Base-by-base conservation (phyloP, 2,329 filamentous ascomycete species). In the Penicillium palitans region DNA sequence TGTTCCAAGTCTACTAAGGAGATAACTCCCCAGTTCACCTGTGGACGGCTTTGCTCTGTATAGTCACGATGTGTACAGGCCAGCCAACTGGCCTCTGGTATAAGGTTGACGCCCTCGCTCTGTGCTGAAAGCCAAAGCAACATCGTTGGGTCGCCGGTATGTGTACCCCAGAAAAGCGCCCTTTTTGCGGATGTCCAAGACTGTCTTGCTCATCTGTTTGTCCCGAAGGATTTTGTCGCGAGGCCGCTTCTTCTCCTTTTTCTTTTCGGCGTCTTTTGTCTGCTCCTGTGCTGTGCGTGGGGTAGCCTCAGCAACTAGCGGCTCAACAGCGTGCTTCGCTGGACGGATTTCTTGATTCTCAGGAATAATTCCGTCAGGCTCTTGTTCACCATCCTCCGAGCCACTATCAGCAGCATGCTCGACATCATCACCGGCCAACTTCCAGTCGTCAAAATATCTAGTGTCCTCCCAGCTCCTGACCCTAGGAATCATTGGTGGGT, bases 121-220 rank as follows among this genome's bases (percentile, higher is more conserved):
- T 27, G 63, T 62, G n/a, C 69, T 67, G 17, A 78, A 61, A 2
- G 71, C 73, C 58, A 74, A 60, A 33, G 66, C 62, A 48, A 75
- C 67, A 4, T 71, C 69, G 52, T 72, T 76, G 3, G 77, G 76
- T 44, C 76, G 74, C 37, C 87, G 84, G 81, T 95, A 98, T 2
- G 90, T 91, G 72, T 99, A 99, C 0, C 93, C 93, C 61, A 96
- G 76, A 74, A 98, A 98, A 0, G 91, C 92, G 27, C 85, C 89
- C 71, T 83, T 84, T 76, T 93, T 96, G 59, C 95, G 84, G 63
- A 95, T 83, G 65, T 90, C 87, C 74, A 98, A 79, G n/a, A 89
- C 91, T 17, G 82, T 79, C 41, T 81, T 82, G 41, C 86, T 88
- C 7, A 88, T 83, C 9, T 79, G 76, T 27, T 81, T 82, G 73